Evolutionary conservation across 768 basidiomycete species (phyloP), one percentile per base, ranked within the genome.

Genomic region (Cantharellus anzutake): DNA sequence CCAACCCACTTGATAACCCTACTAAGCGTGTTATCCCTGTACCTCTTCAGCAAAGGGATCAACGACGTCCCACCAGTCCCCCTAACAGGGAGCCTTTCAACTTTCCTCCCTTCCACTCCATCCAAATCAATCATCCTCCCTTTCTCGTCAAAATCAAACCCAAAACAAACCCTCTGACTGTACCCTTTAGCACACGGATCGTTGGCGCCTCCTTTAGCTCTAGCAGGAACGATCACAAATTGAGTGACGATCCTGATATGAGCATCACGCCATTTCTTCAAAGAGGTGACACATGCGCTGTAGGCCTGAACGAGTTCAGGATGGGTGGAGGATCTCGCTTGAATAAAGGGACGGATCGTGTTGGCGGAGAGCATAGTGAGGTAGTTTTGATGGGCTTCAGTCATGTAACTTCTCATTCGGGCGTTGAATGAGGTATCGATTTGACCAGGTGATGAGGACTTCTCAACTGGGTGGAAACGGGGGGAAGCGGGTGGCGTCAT

Each of bases 1-100:
- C 20, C 20, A 29, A 29, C 20, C 20, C 20, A 29, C 20, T 29
- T 29, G 20, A 48, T 48, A 48, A 59, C 42, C 29, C 61, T 53
- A 39, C 61, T 56, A 2, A 42, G 29, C 42, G 94, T 98, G 39
- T 91, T 86, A 65, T 96, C 92, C 61, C 94, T 77, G 5, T 87
- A 89, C 29, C 85, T 81, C 71, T 96, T 97, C 61, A 99, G 75
- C 52, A 96, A 78, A 7, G 78, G 70, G 7, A 88, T 79, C 29
- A 97, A 73, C 42, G 83, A 81, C 63, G 84, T 96, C 2, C 94
- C 94, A 39, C 94, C 94, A 0, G 94, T 98, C 2, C 94, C 94
- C 42, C 81, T 78, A 14, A 80, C 52, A 37, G 52, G 52, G 11
- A 7, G 11, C 7, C 52, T 11, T 37, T 37, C 52, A 11, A 11